These are phyloP conservation scores for Cladosporium halotolerans DNA, from an alignment of 2,329 filamentous ascomycete genomes.

Conservation along the genomic window DNA sequence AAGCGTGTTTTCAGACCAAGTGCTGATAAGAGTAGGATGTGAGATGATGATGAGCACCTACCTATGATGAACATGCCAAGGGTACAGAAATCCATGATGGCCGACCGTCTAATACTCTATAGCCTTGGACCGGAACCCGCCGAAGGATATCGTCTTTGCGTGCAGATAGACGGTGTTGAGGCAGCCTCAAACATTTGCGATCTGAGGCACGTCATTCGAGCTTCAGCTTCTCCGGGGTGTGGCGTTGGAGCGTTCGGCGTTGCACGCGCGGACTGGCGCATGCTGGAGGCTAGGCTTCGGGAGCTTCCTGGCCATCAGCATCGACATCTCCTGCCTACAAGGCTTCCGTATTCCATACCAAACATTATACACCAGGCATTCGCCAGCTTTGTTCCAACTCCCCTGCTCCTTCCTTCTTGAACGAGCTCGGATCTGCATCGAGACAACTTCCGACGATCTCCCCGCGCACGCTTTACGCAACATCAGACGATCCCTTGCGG, in stretches of 20 bases:
- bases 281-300: too few species aligned
- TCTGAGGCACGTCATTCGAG: too few species aligned
- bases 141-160: too few species aligned
- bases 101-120: neutral
- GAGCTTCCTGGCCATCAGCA: neutral
- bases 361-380: neutral
- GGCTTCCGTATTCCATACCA: neutral
- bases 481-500: neutral
- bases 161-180: too few species aligned
- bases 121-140: neutral
- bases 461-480: too few species aligned
- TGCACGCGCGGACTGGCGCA: too few species aligned
- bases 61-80: slow-evolving; percentile 60
- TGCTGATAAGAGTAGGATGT: neutral
- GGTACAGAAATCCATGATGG: slow-evolving; percentile 50
- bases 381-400: neutral
- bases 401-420: neutral
- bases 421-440: neutral
- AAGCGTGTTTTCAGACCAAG: neutral
- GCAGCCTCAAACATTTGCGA: too few species aligned
- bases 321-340: slow-evolving; percentile 1
- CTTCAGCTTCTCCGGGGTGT: too few species aligned
- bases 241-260: too few species aligned
- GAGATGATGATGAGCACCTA: slow-evolving; percentile 26
- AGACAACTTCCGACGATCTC: neutral